Evolutionary conservation across 2,329 filamentous ascomycete genomes (phyloP), one percentile per base, ranked within the genome.

Genomic region (Eutypella sp.): DNA sequence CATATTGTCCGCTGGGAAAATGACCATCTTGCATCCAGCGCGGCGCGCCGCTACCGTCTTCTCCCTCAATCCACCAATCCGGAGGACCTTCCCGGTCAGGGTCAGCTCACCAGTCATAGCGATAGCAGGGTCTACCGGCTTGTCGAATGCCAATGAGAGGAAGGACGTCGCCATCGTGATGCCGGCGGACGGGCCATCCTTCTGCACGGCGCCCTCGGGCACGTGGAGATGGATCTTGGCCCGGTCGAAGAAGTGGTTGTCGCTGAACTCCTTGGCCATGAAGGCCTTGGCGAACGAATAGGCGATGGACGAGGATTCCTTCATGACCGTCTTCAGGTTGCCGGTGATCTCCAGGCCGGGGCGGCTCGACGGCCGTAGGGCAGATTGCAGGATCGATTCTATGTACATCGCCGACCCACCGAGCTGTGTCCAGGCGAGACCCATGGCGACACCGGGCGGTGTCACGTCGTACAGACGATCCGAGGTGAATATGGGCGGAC

Each of bases 21-120:
- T 85, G 57, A 99, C 84, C 67, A 83, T 95, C 67, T 86, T 93
- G 60, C 90, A 95, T 45, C 95, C 93, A 19, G 93, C 93, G 53
- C 93, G 78, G 61, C 91, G 81, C 47, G 93, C 95, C 24, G 93
- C 93, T 33, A 99, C 92, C 6, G 93, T 96, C 83, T 99, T 99
- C 73, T 99, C 93, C 40, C 93, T 77, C 57, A 99, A 71, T 0
- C 93, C 93, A 41, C 93, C 93, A 64, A 99, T 99, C 51, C 93
- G 79, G 43, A 99, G 72, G 2, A 99, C 92, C 71, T 99, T 99
- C 45, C 93, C 93, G 1, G 93, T 99, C 43, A 99, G 83, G 2
- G 95, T 99, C 53, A 99, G 74, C 69, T 99, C 93, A 52, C 93
- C 93, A 1, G 93, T 99, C 93, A 99, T 99, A 48, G 95, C 92